Evolutionary conservation across 1,284 basidiomycete genomes (phyloP).

Genomic region (Moesziomyces globuligerus): DNA sequence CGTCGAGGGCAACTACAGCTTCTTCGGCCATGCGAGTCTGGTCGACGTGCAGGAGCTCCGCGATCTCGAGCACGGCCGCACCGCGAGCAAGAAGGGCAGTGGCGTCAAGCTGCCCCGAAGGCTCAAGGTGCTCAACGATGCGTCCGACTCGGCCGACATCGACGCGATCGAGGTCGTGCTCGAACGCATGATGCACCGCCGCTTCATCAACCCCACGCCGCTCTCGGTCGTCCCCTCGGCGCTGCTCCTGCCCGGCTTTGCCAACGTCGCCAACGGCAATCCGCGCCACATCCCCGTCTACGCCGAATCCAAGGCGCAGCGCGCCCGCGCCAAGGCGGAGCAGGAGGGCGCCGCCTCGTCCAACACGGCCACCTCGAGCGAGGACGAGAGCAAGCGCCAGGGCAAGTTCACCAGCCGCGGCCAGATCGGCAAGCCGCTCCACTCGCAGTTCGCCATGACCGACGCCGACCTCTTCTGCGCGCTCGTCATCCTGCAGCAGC

Average conservation of each 20-base stretch:
- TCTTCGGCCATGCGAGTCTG: conserved; percentile 44
- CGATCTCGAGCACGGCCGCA: conserved; percentile 30
- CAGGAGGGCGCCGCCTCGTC: conserved; percentile 11
- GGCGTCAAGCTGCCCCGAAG: conserved; percentile 31
- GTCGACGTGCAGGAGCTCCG: conserved; percentile 42
- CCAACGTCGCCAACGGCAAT: conserved; percentile 40
- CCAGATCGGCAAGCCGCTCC: conserved; percentile 52
- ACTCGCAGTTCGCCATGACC: conserved; percentile 36
- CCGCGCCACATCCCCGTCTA: conserved; percentile 47
- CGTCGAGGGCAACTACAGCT: conserved; percentile 48
- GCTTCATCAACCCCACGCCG: conserved; percentile 48
- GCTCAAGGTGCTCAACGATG: conserved; percentile 32
- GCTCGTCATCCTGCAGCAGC: conserved; percentile 23
- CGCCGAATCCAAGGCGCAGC: conserved; percentile 44
- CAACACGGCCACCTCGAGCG: conserved; percentile 20
- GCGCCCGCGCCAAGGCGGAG: conserved; percentile 18
- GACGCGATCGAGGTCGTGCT: conserved; percentile 46
- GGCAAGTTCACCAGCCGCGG: conserved; percentile 42
- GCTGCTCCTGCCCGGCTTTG: conserved; percentile 39
- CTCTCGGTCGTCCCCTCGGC: conserved; percentile 42
- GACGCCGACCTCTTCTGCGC: conserved; percentile 37
- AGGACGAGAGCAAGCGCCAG: conserved; percentile 31
- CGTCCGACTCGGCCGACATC: conserved; percentile 19
- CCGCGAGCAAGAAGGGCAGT: conserved; percentile 3
- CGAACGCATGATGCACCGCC: conserved; percentile 45